Base-by-base conservation (phyloP, 2,329 filamentous ascomycete species). In the Aureobasidium mangrovei region DNA sequence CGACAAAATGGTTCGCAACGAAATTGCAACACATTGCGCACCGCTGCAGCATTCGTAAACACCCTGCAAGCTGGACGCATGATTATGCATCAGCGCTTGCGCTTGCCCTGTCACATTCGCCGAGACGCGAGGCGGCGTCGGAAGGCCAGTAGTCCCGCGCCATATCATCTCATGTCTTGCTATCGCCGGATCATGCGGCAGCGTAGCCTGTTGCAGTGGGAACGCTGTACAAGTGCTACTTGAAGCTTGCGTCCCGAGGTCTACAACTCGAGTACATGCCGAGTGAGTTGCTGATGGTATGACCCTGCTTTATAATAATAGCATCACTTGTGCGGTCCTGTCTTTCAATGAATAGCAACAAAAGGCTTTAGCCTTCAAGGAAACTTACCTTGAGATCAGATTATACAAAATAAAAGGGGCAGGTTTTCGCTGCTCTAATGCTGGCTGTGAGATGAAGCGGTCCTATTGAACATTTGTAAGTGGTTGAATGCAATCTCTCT, bases 31-130 rank as follows among this genome's bases (percentile, higher is more conserved):
- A 51, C 27, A 33, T 42, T 39, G 35, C 46, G 27, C 40, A 26
- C 8, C 35, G 46, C 46, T 40, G 28, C 46, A 40, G 40, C 12
- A 31, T 32, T 49, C n/a, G 27, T 26, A 39, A 39, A 27, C 27
- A 12, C 24, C 35, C 46, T 36, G 46, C 27, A 51, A 42, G 38
- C 29, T 51, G 29, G 18, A 51, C 31, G 28, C 38, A 51, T 35
- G 38, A 51, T 51, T 51, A 51, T 51, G 47, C 47, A 51, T 28
- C 47, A 51, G 28, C 36, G 31, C 38, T 28, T 49, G 24, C 46
- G 35, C 35, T 49, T 40, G 35, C 28, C 46, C 46, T 36, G 46
- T 40, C 28, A 7, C 27, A 42, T 24, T 42, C 47, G 47, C 31
- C 38, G 36, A 41, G 47, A 29, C 47, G 47, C 47, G 47, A 51